Evolutionary conservation across 768 basidiomycete genomes (phyloP), one percentile per base, ranked within the genome.

Genomic region (Melanogaster broomeanus): DNA sequence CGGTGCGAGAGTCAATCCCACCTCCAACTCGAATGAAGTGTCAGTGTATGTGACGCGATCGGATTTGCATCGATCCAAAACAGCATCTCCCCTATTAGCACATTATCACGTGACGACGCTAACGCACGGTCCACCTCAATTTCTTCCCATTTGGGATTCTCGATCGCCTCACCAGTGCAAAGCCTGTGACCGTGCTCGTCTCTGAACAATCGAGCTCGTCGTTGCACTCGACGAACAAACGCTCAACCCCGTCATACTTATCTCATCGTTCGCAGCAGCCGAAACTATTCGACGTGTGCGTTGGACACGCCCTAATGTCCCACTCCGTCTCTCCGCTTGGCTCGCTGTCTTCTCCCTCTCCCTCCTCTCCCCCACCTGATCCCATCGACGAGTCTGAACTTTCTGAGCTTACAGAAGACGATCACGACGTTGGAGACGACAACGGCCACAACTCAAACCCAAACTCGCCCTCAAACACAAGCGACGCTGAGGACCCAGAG

Each of bases 381-480:
- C 73, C 65, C 53, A 66, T 63, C 55, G 71, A 64, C 58, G 87
- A 82, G 67, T 90, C 88, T 6, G 89, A 90, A 72, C 81, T 91
- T 52, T 90, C 88, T 38, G 89, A 89, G 65, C 82, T 91, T 65
- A 90, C 88, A 15, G 88, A 91, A 62, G 88, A 90, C 62, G 88
- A 90, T 59, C 80, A 85, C 58, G 85, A 87, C 44, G 69, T 74
- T 58, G 61, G 67, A 38, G 66, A 72, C 49, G 59, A 69, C 33
- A 59, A 54, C 41, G 56, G 63, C 50, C 60, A 65, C 45, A 61
- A 67, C 22, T 28, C 41, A 42, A 42, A 27, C 24, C 7, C 41
- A 25, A 27, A 27, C 13, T 42, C 41, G 25, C 22, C 16, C 24
- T 21, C 41, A 42, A 42, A 42, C 22, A 25, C 24, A 55, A 49